These are phyloP conservation scores for Chalaropsis ovoidea DNA, from an alignment of 2,329 filamentous ascomycete genomes.

Conservation along the genomic window DNA sequence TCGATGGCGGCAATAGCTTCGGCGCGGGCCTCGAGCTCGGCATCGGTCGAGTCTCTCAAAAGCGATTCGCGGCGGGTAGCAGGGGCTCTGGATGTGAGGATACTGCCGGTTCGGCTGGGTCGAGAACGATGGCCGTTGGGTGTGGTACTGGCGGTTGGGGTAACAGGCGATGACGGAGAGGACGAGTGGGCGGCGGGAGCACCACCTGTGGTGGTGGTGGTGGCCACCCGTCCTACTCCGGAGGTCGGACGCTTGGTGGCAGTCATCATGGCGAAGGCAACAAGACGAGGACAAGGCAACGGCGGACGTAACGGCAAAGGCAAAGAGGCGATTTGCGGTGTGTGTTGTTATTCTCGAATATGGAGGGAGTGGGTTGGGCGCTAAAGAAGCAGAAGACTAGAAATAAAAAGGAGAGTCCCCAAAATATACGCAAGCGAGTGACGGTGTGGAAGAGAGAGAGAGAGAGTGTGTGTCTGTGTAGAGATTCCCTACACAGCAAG, in stretches of 20 bases:
- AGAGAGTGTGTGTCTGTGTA: no score
- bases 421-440: neutral
- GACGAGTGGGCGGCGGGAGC: slow-evolving; percentile 36
- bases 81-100: slow-evolving; percentile 63
- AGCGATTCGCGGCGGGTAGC: slow-evolving; percentile 49
- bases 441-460: no score
- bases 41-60: slow-evolving; percentile 36
- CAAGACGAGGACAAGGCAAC: neutral
- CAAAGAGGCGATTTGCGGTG: no score
- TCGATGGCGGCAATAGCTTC: slow-evolving; percentile 71
- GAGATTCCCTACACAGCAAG: no score
- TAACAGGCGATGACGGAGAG: slow-evolving; percentile 33
- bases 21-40: slow-evolving; percentile 63
- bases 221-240: slow-evolving; percentile 21
- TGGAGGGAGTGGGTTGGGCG: neutral
- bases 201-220: slow-evolving; percentile 33
- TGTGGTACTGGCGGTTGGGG: slow-evolving; percentile 22
- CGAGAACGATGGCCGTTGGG: slow-evolving; percentile 41
- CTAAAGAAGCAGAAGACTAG: neutral
- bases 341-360: neutral
- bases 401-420: neutral
- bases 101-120: slow-evolving; percentile 52
- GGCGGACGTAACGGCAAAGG: neutral
- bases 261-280: slow-evolving; percentile 21
- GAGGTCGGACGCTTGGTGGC: slow-evolving; percentile 24